Evolutionary conservation across 1,284 basidiomycete genomes (phyloP), one percentile per base, ranked within the genome.

Genomic region (Exobasidium cylindrosporum): DNA sequence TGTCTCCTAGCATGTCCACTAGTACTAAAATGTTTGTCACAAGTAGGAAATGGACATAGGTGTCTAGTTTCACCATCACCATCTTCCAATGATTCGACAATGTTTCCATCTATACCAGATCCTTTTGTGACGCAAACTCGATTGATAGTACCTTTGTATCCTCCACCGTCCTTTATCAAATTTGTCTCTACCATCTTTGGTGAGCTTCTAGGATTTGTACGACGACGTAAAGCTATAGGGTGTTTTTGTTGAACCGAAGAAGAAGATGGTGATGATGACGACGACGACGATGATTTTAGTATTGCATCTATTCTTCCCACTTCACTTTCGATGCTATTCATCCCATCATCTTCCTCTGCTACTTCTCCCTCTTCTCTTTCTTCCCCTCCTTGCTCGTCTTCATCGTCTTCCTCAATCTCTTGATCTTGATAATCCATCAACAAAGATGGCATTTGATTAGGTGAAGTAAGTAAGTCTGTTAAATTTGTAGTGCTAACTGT

Each of bases 1-100:
- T 90, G 89, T 55, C 89, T 84, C 0, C 89, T 87, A 26, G 90
- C 84, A 74, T 90, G 89, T 32, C 89, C 89, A 69, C 86, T 87
- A 46, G 89, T 90, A 58, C 87, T 88, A 80, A 91, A 90, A 2
- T 84, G 83, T 46, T 86, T 84, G 1, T 86, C 84, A 72, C 87
- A 88, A 11, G 83, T 85, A 1, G 77, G 62, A 24, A 35, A 31
- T 13, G 40, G 30, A 70, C 87, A 88, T 44, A 86, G 76, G 65
- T 88, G 86, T 59, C 61, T 30, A n/a, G 60, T 61, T 81, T 82
- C 73, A 59, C 81, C n/a, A 21, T 17, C 45, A 21, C 24, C 56
- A 3, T 24, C 56, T 24, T 52, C 30, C 21, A n/a, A 11, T n/a
- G 30, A 13, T 4, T 55, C 53, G 5, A 50, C 26, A 2, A 28